These are phyloP conservation scores for Paramecium octaurelia DNA, from an alignment of 73 alveolate species.

Conservation along the genomic window DNA sequence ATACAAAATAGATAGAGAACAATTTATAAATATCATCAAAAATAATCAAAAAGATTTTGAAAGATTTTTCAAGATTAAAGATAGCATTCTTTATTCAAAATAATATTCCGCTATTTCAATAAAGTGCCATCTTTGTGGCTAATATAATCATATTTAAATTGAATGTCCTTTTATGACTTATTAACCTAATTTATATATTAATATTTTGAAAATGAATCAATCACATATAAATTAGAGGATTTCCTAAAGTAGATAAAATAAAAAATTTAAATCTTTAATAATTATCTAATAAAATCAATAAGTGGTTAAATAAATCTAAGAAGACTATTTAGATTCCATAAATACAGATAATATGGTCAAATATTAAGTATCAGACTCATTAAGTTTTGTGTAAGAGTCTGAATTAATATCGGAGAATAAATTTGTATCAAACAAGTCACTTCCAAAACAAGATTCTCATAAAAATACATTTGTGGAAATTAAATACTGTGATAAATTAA, in stretches of 20 bases:
- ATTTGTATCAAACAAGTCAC: background rate
- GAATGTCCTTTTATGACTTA: background rate
- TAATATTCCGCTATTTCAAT: background rate
- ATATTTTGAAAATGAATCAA: background rate
- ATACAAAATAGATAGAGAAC: constrained; percentile 31
- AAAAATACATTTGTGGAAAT: background rate
- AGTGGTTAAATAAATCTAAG: background rate
- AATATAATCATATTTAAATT: background rate
- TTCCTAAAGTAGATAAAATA: background rate
- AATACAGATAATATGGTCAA: background rate
- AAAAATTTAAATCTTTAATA: background rate
- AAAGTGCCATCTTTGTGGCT: background rate
- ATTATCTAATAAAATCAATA: background rate
- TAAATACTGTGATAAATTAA: background rate
- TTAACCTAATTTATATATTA: background rate
- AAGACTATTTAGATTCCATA: background rate
- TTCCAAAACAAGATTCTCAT: background rate
- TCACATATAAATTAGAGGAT: background rate
- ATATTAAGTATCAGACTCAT: background rate
- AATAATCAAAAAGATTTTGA: constrained; percentile 42
- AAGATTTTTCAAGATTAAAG: background rate
- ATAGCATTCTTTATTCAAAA: background rate
- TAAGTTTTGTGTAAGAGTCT: background rate
- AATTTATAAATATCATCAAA: constrained; percentile 4
- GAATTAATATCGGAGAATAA: background rate